A percentile compares a stretch with the other conserved stretches of the same genome.
These are phyloP conservation scores for Fonsecaea pugnacius DNA, from an alignment of 2,329 filamentous ascomycete species.

Conservation along the genomic window DNA sequence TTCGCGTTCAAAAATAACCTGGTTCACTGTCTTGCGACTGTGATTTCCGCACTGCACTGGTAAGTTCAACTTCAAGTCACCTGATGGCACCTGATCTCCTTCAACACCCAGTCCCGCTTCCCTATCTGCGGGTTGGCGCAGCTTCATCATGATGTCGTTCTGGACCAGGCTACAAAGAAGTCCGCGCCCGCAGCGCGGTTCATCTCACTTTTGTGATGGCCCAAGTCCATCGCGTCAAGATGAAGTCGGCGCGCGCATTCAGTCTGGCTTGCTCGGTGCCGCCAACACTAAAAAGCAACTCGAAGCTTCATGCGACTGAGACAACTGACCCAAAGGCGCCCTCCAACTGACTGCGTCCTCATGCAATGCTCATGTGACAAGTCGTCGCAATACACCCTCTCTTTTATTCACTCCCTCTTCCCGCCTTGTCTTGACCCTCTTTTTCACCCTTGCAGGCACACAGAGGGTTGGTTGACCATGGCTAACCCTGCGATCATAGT, in stretches of 20 bases:
- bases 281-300: background rate
- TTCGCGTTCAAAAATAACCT: constrained; percentile 8
- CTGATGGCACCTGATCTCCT: constrained; percentile 32
- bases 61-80: constrained; percentile 29
- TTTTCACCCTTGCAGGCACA: background rate
- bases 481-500: constrained; percentile 23
- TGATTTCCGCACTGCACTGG: constrained; percentile 13
- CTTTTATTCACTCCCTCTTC: constrained; percentile 3
- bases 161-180: background rate
- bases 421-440: constrained; percentile 6
- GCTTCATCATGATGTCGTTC: constrained; percentile 12
- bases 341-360: constrained; percentile 6
- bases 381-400: constrained; percentile 28
- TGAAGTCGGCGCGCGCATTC: background rate
- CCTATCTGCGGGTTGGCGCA: constrained; percentile 23
- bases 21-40: constrained; percentile 17
- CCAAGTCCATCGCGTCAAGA: background rate
- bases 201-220: background rate
- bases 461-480: constrained; percentile 19
- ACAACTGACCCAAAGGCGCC: constrained; percentile 6
- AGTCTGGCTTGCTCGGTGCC: background rate
- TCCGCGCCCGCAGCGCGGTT: background rate
- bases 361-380: constrained; percentile 33
- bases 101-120: constrained; percentile 22
- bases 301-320: constrained; percentile 1